Evolutionary conservation across 208 protist species (phyloP).

Genomic region (Leishmania mexicana): DNA sequence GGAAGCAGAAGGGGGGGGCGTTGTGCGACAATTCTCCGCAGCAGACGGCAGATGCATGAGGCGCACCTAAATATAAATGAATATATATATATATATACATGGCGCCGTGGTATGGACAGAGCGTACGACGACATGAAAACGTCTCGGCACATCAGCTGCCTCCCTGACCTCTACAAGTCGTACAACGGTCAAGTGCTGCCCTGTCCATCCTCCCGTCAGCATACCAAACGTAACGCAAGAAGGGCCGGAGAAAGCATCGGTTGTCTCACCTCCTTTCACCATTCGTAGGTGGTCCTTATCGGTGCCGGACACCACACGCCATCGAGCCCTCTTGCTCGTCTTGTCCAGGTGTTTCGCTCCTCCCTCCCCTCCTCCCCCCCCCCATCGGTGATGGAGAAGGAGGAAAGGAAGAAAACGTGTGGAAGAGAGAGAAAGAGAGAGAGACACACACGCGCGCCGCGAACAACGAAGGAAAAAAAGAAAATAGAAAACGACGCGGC

Average conservation of each 20-base stretch:
- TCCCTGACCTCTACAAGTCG: not conserved
- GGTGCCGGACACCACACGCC: not conserved
- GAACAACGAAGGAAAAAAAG: not conserved
- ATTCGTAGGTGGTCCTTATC: not conserved
- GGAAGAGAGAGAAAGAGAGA: no score
- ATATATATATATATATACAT: not conserved
- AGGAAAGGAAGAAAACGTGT: no score
- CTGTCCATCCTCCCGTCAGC: not conserved
- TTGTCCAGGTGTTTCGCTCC: not conserved
- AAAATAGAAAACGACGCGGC: not conserved
- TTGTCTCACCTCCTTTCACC: not conserved
- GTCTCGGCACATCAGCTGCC: not conserved
- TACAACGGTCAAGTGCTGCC: not conserved
- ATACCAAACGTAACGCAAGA: not conserved
- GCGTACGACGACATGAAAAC: not conserved
- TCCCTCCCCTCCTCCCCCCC: no score
- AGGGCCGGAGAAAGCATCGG: not conserved
- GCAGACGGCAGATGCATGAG: not conserved
- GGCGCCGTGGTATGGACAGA: not conserved
- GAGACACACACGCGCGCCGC: not conserved
- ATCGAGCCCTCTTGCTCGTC: not conserved
- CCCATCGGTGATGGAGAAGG: no score
- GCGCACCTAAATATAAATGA: not conserved
- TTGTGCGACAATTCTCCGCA: not conserved
- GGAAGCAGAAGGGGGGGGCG: not conserved